phyloP scores from a whole-genome alignment of 225 moss, liverwort and hornwort species.

The Sphagnum tenellum region DNA sequence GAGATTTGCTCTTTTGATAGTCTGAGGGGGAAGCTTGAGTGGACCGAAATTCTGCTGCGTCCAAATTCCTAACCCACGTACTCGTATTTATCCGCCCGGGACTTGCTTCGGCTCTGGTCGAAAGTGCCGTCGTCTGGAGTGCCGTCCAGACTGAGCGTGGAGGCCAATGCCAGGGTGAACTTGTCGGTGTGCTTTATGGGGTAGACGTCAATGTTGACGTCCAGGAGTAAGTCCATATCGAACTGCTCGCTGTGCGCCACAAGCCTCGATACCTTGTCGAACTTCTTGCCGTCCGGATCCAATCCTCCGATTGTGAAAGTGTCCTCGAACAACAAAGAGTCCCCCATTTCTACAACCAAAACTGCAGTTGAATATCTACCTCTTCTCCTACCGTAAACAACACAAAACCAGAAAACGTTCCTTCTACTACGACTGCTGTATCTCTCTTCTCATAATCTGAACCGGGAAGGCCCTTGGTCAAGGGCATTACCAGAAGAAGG shows the following conservation, averaged over 20 bases:
- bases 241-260: constrained; percentile 89
- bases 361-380: too few species aligned
- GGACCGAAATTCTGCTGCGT: too few species aligned
- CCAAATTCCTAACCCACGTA: constrained; percentile 35
- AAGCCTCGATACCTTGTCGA: constrained; percentile 79
- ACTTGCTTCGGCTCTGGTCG: constrained; percentile 83
- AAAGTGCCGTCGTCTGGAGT: constrained; percentile 76
- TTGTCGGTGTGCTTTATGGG: constrained; percentile 66
- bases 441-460: too few species aligned
- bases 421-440: too few species aligned
- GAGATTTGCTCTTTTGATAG: too few species aligned
- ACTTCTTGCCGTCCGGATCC: constrained; percentile 92
- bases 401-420: too few species aligned
- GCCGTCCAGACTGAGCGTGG: constrained; percentile 78
- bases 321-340: constrained; percentile 65
- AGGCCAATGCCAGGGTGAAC: constrained; percentile 68
- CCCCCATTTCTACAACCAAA: constrained; percentile 36
- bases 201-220: constrained; percentile 75
- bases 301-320: constrained; percentile 67
- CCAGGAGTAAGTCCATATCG: constrained; percentile 80
- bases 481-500: too few species aligned
- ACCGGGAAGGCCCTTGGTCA: too few species aligned
- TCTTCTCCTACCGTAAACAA: too few species aligned
- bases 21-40: too few species aligned
- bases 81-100: constrained; percentile 90